Percentiles rank a stretch among this genome's conserved stretches.
phyloP scores from a whole-genome alignment of 176 grass and related monocot species.

The Echinochloa phyllopogon region DNA sequence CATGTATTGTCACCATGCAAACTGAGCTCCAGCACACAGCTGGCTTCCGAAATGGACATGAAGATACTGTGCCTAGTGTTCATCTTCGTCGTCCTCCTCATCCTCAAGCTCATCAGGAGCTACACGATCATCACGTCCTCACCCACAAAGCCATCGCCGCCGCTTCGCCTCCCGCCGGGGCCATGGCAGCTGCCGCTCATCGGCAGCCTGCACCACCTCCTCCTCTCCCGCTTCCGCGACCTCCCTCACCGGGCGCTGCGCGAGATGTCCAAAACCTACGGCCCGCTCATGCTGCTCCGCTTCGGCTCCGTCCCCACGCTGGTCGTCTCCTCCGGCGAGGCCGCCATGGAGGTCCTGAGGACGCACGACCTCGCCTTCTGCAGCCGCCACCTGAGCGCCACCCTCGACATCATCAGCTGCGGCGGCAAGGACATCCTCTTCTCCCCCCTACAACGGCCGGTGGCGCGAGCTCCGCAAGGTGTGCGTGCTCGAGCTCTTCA shows the following conservation, averaged over 20 bases:
- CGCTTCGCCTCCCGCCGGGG: slow-evolving; percentile 21
- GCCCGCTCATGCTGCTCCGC: slow-evolving; percentile 38
- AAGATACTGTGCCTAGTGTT: not conserved
- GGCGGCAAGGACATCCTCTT: slow-evolving; percentile 26
- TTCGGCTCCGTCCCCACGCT: slow-evolving; percentile 42
- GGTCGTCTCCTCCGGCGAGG: slow-evolving; percentile 44
- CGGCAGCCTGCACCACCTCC: slow-evolving; percentile 46
- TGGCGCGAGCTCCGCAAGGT: slow-evolving; percentile 54
- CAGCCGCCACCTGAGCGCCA: slow-evolving; percentile 17
- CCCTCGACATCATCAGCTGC: slow-evolving; percentile 28
- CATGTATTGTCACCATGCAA: no score
- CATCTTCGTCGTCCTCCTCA: not conserved
- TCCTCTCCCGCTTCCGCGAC: slow-evolving; percentile 23
- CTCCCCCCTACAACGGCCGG: slow-evolving; percentile 45
- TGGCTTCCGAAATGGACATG: not conserved
- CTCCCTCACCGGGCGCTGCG: slow-evolving; percentile 42
- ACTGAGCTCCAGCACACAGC: not conserved
- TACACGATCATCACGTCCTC: no score
- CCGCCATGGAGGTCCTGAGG: slow-evolving; percentile 47
- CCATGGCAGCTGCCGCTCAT: slow-evolving; percentile 57
- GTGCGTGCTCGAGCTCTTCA: slow-evolving; percentile 46
- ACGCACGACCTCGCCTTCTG: slow-evolving; percentile 47
- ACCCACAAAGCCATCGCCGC: not conserved
- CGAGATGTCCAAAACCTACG: slow-evolving; percentile 20
- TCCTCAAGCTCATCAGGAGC: not conserved